phyloP scores from a whole-genome alignment of 768 basidiomycete genomes.

The Kwoniella sp. region DNA sequence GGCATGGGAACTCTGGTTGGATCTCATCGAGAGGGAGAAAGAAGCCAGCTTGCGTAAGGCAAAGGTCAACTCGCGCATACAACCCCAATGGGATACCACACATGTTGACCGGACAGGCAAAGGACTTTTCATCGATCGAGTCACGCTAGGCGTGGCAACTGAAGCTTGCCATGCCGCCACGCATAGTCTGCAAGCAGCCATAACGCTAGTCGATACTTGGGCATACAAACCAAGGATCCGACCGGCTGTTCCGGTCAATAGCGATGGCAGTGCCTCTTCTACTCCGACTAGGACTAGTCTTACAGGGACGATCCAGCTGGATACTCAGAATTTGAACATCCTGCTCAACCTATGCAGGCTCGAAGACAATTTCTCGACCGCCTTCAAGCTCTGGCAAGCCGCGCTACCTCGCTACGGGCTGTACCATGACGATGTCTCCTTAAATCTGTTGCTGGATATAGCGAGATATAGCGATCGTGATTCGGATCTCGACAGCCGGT shows the following conservation, averaged over 20 bases:
- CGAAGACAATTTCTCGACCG: conserved; percentile 17
- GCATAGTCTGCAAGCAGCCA: conserved; percentile 22
- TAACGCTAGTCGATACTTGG: conserved; percentile 39
- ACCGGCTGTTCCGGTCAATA: background rate
- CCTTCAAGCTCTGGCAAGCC: conserved; percentile 65
- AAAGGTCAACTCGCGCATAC: background rate
- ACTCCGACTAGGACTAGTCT: background rate
- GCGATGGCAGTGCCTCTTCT: background rate
- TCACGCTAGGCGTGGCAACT: conserved; percentile 28
- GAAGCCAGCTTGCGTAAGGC: background rate
- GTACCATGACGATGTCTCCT: conserved; percentile 63
- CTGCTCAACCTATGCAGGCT: conserved; percentile 30
- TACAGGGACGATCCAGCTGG: conserved; percentile 26
- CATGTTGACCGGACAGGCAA: background rate
- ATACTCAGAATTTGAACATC: conserved; percentile 38
- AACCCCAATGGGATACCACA: background rate
- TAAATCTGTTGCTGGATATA: conserved; percentile 66
- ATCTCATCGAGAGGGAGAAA: conserved; percentile 30
- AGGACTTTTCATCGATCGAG: conserved; percentile 29
- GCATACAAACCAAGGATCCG: conserved; percentile 9
- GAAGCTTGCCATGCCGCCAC: conserved; percentile 16
- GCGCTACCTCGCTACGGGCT: conserved; percentile 66
- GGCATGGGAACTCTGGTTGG: conserved; percentile 36
- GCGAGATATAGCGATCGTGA: conserved; percentile 63
- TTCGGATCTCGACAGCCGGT: conserved; percentile 60